Base-by-base conservation (phyloP, 2,329 filamentous ascomycete genomes). In the Immersiporthe knoxdaviesiana region DNA sequence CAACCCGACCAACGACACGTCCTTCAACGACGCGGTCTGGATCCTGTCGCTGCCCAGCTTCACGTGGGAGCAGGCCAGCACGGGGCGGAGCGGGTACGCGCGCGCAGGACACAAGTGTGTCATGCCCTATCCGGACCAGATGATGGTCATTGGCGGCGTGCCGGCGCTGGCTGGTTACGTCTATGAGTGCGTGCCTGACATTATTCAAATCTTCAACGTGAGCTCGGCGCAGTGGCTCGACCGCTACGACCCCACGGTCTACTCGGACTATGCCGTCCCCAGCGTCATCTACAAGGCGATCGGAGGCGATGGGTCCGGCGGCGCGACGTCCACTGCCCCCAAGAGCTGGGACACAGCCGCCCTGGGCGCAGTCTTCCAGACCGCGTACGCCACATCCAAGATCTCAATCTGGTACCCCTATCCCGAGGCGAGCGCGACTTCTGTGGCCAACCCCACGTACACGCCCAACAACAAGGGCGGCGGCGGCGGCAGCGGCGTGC, bases 41-140 rank as follows among this genome's bases (percentile, higher is more conserved):
- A 90, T 94, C 30, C 82, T 96, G 16, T 92, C 92, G 0, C 81
- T 97, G 7, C 93, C 93, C 0, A 90, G 90, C 0, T 97, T 97
- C 77, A 92, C 88, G 5, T 96, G 93, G 93, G 91, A 91, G 66
- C 81, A 81, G 73, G 75, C 88, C 27, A 78, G 77, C 24, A 74
- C 79, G 0, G 84, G 85, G 77, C 74, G 76, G 72, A 74, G 66
- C 66, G 81, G 60, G 76, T 91, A 79, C 79, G 90, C 83, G 3
- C 87, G 93, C 66, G 87, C 89, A 1, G 92, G 92, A 0, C 92
- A 95, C 77, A 88, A 89, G 50, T 96, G 92, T 79, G 88, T 94
- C 73, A 87, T 87, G 74, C 87, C 87, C 1, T 95, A 93, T 79
- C 90, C 93, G 21, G 89, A 91, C 69, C 92, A 95, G 78, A 94